Conservation (phyloP, 306 rosid genomes). For the Myrica gale region DNA sequence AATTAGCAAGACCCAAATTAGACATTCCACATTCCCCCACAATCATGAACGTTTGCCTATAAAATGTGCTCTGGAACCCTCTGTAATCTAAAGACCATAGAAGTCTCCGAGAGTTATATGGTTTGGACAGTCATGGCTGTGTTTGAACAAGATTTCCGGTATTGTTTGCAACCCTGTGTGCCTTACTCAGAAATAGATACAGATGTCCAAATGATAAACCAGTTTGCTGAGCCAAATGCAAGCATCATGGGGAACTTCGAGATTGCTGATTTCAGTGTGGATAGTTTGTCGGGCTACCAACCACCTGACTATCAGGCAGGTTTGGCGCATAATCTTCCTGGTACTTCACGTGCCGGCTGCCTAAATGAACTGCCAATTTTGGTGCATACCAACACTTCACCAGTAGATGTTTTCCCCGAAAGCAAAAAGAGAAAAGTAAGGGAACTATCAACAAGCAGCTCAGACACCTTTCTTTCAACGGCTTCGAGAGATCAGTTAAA, state of each 20-base stretch:
- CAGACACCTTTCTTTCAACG: not conserved
- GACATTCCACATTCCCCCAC: not conserved
- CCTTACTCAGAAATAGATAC: conserved; percentile 15
- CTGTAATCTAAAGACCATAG: not conserved
- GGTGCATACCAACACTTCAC: not conserved
- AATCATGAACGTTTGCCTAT: not conserved
- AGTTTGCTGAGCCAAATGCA: conserved; percentile 9
- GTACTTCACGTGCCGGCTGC: conserved; percentile 3
- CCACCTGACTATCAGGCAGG: conserved; percentile 9
- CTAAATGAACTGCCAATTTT: conserved; percentile 1
- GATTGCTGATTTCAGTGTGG: conserved; percentile 11
- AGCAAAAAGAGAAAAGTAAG: conserved; percentile 4
- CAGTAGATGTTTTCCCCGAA: not conserved
- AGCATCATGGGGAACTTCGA: conserved; percentile 14
- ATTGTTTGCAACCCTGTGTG: not conserved
- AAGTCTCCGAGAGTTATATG: not conserved
- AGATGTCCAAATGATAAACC: conserved; percentile 11
- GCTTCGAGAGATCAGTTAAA: conserved; percentile 9
- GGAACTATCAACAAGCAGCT: conserved; percentile 15
- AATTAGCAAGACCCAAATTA: conserved; percentile 6
- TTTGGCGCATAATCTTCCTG: not conserved
- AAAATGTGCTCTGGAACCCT: not conserved
- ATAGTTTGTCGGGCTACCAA: conserved; percentile 24
- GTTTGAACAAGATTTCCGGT: conserved; percentile 16
- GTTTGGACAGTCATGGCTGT: conserved; percentile 20